A percentile compares a stretch with the other conserved stretches of the same genome.
Evolutionary conservation across 2,329 filamentous ascomycete genomes (phyloP).

Genomic region (Cryphonectria naterciae): DNA sequence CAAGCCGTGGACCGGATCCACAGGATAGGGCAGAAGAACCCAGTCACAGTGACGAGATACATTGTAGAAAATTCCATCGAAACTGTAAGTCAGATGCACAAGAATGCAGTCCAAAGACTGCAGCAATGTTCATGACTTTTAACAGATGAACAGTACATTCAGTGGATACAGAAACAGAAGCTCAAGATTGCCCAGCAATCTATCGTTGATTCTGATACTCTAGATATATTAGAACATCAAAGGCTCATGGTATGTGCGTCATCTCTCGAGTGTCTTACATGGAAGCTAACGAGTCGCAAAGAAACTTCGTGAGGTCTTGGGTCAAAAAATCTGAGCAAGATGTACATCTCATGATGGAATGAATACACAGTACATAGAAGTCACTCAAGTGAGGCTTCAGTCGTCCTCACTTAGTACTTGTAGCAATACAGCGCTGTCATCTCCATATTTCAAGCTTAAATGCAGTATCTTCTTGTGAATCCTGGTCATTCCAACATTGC

Average conservation of each 20-base stretch:
- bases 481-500: no score
- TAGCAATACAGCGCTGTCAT: neutral
- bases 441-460: no score
- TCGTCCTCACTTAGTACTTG: neutral
- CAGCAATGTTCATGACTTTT: neutral
- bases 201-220: neutral
- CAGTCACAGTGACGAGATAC: conserved; percentile 12
- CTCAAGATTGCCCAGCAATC: neutral
- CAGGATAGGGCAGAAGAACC: conserved; percentile 18
- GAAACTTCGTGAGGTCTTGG: neutral
- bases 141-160: neutral
- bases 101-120: neutral
- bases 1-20: conserved; percentile 21
- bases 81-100: neutral
- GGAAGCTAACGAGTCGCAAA: neutral
- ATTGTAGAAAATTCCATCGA: neutral
- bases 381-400: neutral
- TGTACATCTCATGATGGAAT: neutral
- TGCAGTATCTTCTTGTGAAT: no score
- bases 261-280: neutral
- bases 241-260: neutral
- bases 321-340: neutral
- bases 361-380: neutral
- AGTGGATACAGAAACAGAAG: neutral
- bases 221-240: neutral